Conservation (phyloP, 2,329 filamentous ascomycete genomes). For the Claviceps digitariae region DNA sequence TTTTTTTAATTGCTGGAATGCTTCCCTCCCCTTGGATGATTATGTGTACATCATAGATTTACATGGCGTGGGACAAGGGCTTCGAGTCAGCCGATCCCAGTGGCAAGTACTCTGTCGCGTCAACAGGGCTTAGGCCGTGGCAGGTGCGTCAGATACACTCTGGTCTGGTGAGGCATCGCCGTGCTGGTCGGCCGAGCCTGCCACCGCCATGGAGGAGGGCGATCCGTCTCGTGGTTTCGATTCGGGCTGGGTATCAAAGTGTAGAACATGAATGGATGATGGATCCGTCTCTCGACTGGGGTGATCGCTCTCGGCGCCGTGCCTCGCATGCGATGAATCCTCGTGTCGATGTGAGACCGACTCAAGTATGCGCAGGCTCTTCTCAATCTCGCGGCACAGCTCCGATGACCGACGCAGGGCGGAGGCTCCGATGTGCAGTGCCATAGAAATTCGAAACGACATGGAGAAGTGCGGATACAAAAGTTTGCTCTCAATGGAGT, state of each 20-base stretch:
- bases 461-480: constrained; percentile 17
- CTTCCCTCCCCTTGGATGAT: too few species aligned
- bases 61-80: not conserved
- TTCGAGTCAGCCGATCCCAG: not conserved
- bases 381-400: constrained; percentile 12
- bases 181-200: not conserved
- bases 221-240: not conserved
- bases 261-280: not conserved
- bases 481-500: constrained; percentile 22
- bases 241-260: not conserved
- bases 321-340: not conserved
- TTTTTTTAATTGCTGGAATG: too few species aligned
- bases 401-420: constrained; percentile 10
- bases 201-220: not conserved
- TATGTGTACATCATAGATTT: not conserved
- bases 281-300: not conserved
- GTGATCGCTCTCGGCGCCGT: too few species aligned
- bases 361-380: not conserved
- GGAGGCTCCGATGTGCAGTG: constrained; percentile 12
- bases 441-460: constrained; percentile 18
- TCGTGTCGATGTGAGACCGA: constrained; percentile 2
- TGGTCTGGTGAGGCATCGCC: not conserved
- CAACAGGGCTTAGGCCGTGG: not conserved
- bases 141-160: not conserved
- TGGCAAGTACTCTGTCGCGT: not conserved